Base-by-base conservation (phyloP, 2,329 filamentous ascomycete genomes). In the Trichophyton rubrum region DNA sequence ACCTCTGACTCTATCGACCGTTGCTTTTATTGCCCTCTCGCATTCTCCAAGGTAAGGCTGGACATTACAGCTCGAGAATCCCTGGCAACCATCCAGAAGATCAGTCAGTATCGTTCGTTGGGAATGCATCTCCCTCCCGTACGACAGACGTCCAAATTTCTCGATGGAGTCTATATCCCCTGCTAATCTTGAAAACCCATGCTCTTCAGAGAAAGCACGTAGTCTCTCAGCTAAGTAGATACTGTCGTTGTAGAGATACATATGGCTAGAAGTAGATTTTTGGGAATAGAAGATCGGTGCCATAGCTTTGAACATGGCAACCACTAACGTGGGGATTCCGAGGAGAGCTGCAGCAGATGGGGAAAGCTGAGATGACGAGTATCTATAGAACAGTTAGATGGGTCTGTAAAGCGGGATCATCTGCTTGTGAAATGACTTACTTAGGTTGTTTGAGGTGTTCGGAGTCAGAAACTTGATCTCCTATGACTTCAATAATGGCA, bases 171-270 rank as follows among this genome's bases (percentile, higher is more conserved):
- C 78, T 61, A 82, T 75, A 66, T 85, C 82, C 13, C 75, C 66
- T 35, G 77, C 74, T n/a, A 85, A 72, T 40, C 77, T 77, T 1
- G 80, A 69, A n/a, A 77, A 67, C 30, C 75, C 70, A 63, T 79
- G 74, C 38, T 77, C 71, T n/a, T 74, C 70, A 11, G 78, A 71
- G 60, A 84, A 73, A 8, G 71, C 66, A 15, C 77, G 77, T 13
- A 86, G 72, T 60, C 78, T 76, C 62, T 81, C 79, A 2, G 81
- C 78, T 3, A 86, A 75, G 61, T 82, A 81, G 51, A 79, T 74
- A 63, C 81, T 79, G 69, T 86, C 84, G 66, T 86, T 86, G 73
- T 86, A 86, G 53, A 85, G 77, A 59, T 84, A 79, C 78, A 86
- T 85, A 65, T 83, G 81, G 5, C 81, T 82, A 2, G 79, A 77